Evolutionary conservation across 352 stramenopile species (phyloP).

Genomic region (Phytopythium montanum): DNA sequence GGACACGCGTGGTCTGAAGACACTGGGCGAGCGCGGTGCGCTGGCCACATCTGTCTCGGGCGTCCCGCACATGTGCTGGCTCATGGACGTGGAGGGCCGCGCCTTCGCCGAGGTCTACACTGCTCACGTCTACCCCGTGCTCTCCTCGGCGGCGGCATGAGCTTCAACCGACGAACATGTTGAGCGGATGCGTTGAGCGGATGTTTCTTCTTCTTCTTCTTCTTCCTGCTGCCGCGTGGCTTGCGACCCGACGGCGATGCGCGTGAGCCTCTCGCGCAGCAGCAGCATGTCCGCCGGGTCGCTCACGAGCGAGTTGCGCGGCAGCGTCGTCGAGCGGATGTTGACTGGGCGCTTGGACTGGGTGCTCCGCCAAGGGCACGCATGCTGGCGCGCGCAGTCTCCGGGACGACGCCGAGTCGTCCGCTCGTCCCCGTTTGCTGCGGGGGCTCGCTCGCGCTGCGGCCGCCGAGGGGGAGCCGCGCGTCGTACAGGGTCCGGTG

Average conservation of each 20-base stretch:
- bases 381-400: conserved; percentile 1
- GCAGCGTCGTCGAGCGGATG: conserved; percentile 29
- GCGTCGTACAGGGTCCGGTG: neutral
- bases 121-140: no score
- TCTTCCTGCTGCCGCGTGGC: neutral
- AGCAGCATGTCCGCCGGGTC: conserved; percentile 64
- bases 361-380: conserved; percentile 3
- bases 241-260: conserved; percentile 45
- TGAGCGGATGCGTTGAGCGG: no score
- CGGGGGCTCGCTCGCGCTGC: no score
- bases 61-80: no score
- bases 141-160: no score
- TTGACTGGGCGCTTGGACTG: conserved; percentile 20
- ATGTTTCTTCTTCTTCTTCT: conserved; percentile 11
- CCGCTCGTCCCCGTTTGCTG: neutral
- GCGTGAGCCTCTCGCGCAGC: conserved; percentile 69
- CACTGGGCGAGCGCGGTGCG: conserved; percentile 29
- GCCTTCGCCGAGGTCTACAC: no score
- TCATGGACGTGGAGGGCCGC: neutral
- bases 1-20: conserved; percentile 34
- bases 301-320: conserved; percentile 55
- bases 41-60: conserved; percentile 8
- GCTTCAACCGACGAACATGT: no score
- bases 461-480: neutral
- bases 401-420: neutral